Conservation (phyloP, 352 stramenopile species). For the Phytophthora sojae region DNA sequence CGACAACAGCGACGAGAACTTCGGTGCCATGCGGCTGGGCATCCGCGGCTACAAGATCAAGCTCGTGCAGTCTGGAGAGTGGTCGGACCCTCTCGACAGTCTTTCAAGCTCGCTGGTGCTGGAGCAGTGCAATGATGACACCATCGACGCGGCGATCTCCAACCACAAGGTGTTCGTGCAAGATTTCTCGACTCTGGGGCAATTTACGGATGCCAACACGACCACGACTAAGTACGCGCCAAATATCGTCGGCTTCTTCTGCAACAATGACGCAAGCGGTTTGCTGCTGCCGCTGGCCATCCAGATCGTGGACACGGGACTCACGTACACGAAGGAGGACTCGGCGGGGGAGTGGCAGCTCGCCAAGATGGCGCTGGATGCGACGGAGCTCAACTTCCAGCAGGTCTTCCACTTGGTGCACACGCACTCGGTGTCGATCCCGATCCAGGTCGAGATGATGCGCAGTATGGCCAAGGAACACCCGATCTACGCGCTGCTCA, state of each 20-base stretch:
- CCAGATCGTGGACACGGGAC: slow-evolving; percentile 34
- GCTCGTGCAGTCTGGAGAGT: slow-evolving; percentile 28
- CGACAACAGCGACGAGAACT: slow-evolving; percentile 47
- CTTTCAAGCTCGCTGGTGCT: slow-evolving; percentile 17
- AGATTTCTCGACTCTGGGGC: slow-evolving; percentile 31
- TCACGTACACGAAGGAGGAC: slow-evolving; percentile 42
- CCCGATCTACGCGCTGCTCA: slow-evolving; percentile 48
- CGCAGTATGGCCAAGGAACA: slow-evolving; percentile 43
- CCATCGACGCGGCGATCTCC: slow-evolving; percentile 21
- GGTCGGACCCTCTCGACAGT: slow-evolving; percentile 24
- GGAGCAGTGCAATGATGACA: slow-evolving; percentile 24
- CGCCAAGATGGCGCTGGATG: slow-evolving; percentile 51
- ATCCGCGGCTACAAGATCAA: slow-evolving; percentile 43
- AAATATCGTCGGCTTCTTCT: slow-evolving; percentile 47
- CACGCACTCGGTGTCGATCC: slow-evolving; percentile 40
- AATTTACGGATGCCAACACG: slow-evolving; percentile 31
- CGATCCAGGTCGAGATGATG: slow-evolving; percentile 55
- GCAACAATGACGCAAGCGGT: slow-evolving; percentile 24
- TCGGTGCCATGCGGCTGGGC: slow-evolving; percentile 36
- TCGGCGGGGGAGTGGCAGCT: slow-evolving; percentile 39
- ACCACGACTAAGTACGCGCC: slow-evolving; percentile 39
- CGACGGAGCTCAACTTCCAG: slow-evolving; percentile 41
- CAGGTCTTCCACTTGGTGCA: slow-evolving; percentile 39
- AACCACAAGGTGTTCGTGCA: slow-evolving; percentile 36
- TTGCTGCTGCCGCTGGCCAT: slow-evolving; percentile 42